Evolutionary conservation across 495 filamentous ascomycete species (phyloP).

Genomic region (Penicillium bialowiezense): DNA sequence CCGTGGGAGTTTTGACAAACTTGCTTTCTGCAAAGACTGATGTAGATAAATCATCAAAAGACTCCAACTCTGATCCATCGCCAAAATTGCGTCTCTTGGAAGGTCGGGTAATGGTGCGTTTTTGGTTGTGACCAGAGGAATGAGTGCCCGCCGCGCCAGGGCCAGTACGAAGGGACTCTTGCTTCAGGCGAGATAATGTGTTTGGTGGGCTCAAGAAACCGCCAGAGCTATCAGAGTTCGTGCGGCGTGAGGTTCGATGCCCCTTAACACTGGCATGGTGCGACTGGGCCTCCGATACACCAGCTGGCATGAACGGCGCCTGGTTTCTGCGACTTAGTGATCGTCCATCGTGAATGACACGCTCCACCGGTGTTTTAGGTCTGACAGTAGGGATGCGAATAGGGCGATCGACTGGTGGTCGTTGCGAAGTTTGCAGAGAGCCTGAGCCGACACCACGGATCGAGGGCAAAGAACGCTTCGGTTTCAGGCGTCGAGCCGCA

Average conservation of each 20-base stretch:
- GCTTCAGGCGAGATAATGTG: constrained; percentile 48
- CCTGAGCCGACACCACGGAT: constrained; percentile 55
- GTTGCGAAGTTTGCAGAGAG: constrained; percentile 31
- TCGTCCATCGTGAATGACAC: constrained; percentile 51
- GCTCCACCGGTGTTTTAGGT: constrained; percentile 73
- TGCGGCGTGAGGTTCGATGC: constrained; percentile 66
- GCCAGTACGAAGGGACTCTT: constrained; percentile 42
- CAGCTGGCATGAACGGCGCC: constrained; percentile 78
- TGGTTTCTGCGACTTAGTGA: constrained; percentile 57
- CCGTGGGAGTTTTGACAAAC: constrained; percentile 76
- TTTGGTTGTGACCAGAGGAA: constrained; percentile 45
- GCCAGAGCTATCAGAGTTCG: constrained; percentile 65
- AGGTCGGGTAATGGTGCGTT: constrained; percentile 70
- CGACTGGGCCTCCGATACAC: constrained; percentile 68
- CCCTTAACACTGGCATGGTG: constrained; percentile 74
- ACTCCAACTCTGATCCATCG: constrained; percentile 86
- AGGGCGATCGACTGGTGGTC: constrained; percentile 39
- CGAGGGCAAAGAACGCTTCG: constrained; percentile 85
- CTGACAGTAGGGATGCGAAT: constrained; percentile 47
- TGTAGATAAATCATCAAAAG: constrained; percentile 92
- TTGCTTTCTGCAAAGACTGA: constrained; percentile 76
- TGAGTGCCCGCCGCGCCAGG: constrained; percentile 45
- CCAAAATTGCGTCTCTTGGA: constrained; percentile 76
- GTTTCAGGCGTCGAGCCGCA: constrained; percentile 69
- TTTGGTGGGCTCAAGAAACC: constrained; percentile 45